Percentiles rank a stretch among this genome's conserved stretches.
Evolutionary conservation across 768 basidiomycete genomes (phyloP).

Genomic region (Glaciozyma antarctica): DNA sequence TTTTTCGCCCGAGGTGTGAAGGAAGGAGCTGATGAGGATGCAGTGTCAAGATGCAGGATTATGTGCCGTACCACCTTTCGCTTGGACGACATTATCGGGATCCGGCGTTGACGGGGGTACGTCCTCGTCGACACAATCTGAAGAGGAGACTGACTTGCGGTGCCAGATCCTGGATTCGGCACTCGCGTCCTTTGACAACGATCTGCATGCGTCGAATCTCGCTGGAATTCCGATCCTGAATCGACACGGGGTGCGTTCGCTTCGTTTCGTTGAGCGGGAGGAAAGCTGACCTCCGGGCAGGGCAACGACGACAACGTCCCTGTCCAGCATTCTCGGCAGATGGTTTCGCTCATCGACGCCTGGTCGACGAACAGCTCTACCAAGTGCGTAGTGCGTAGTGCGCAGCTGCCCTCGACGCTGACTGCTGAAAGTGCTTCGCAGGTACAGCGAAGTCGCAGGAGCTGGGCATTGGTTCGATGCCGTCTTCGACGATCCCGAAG

Average conservation of each 20-base stretch:
- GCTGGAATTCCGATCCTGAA: conserved; percentile 60
- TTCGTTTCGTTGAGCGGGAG: background rate
- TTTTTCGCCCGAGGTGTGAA: no score
- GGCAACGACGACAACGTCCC: conserved; percentile 80
- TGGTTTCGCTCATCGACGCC: conserved; percentile 51
- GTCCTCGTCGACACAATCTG: no score
- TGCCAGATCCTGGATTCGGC: conserved; percentile 55
- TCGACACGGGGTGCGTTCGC: conserved; percentile 52
- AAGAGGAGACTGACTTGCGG: background rate
- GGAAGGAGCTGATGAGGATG: no score
- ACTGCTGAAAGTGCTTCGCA: background rate
- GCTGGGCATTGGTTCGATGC: background rate
- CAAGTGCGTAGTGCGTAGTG: conserved; percentile 47
- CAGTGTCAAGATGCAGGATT: conserved; percentile 6
- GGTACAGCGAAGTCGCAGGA: background rate
- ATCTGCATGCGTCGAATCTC: conserved; percentile 71
- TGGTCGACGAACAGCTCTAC: conserved; percentile 48
- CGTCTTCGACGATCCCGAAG: background rate
- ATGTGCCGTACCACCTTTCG: background rate
- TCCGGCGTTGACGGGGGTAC: background rate
- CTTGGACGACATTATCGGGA: background rate
- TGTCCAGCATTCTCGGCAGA: conserved; percentile 68
- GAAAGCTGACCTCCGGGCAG: conserved; percentile 40
- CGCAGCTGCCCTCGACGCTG: no score
- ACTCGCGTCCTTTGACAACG: conserved; percentile 75